phyloP scores from a whole-genome alignment of 2,329 filamentous ascomycete species.

The Beauveria pseudobassiana region DNA sequence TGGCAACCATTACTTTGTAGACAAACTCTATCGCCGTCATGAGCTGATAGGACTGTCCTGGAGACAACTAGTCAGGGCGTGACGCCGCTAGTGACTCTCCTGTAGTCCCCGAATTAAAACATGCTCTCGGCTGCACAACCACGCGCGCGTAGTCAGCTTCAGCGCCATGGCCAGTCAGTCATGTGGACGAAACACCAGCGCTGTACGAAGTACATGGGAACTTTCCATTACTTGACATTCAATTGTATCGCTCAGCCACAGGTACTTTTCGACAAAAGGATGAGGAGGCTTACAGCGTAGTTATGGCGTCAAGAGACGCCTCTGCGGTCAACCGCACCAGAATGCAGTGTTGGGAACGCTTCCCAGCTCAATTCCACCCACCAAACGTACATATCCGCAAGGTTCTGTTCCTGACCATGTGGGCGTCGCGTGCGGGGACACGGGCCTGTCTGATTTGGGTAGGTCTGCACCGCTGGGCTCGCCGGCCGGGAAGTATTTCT shows the following conservation, averaged over 20 bases:
- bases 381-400: background rate
- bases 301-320: too few relatives aligned
- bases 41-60: too few relatives aligned
- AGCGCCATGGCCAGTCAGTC: background rate
- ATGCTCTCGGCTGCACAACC: background rate
- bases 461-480: background rate
- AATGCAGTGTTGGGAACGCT: background rate
- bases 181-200: background rate
- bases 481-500: background rate
- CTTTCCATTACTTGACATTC: background rate
- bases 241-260: too few relatives aligned
- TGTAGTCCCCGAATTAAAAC: too few relatives aligned
- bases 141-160: background rate
- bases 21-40: too few relatives aligned
- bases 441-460: background rate
- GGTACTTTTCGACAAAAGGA: too few relatives aligned
- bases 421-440: constrained; percentile 2
- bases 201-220: too few relatives aligned
- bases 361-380: background rate
- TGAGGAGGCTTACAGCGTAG: too few relatives aligned
- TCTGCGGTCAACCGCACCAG: background rate
- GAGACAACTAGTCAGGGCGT: too few relatives aligned
- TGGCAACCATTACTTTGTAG: too few relatives aligned
- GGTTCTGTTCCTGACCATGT: constrained; percentile 1
- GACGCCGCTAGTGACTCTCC: too few relatives aligned